Conservation (phyloP, 1,284 basidiomycete species). For the Leccinum pachyderme region DNA sequence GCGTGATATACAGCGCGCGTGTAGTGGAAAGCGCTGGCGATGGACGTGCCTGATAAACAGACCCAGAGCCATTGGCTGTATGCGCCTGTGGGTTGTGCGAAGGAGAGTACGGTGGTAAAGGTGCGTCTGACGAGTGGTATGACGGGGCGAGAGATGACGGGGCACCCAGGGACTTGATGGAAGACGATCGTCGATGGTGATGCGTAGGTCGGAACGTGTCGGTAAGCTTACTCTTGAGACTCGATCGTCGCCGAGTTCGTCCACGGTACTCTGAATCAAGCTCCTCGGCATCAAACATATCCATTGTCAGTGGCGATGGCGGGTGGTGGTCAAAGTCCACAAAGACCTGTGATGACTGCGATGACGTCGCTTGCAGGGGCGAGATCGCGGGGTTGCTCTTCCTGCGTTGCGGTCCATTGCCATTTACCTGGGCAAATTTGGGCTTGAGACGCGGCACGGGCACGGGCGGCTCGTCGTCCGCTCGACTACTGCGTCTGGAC, state of each 20-base stretch:
- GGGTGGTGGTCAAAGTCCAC: constrained; percentile 28
- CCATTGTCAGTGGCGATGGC: constrained; percentile 22
- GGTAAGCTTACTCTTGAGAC: constrained; percentile 45
- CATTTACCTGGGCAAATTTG: constrained; percentile 20
- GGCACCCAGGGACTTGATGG: constrained; percentile 36
- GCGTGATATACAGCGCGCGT: constrained; percentile 59
- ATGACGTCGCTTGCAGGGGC: constrained; percentile 31
- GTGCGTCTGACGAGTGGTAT: constrained; percentile 27
- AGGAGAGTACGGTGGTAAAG: constrained; percentile 30
- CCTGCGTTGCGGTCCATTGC: constrained; percentile 34
- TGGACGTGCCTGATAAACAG: constrained; percentile 24
- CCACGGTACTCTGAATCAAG: constrained; percentile 38
- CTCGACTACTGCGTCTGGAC: constrained; percentile 28
- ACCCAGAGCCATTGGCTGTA: constrained; percentile 12
- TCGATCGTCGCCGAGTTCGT: constrained; percentile 43
- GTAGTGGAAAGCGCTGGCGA: constrained; percentile 43
- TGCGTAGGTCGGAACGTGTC: constrained; percentile 41
- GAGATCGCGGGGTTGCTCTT: constrained; percentile 43
- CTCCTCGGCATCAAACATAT: constrained; percentile 33
- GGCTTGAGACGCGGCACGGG: constrained; percentile 22
- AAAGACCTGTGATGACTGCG: constrained; percentile 38
- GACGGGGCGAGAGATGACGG: constrained; percentile 31
- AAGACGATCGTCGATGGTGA: constrained; percentile 34
- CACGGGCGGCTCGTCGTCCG: constrained; percentile 30
- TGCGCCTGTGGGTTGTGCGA: constrained; percentile 15